Base-by-base conservation (phyloP, 139 green algal species). In the Chlorella ohadii region DNA sequence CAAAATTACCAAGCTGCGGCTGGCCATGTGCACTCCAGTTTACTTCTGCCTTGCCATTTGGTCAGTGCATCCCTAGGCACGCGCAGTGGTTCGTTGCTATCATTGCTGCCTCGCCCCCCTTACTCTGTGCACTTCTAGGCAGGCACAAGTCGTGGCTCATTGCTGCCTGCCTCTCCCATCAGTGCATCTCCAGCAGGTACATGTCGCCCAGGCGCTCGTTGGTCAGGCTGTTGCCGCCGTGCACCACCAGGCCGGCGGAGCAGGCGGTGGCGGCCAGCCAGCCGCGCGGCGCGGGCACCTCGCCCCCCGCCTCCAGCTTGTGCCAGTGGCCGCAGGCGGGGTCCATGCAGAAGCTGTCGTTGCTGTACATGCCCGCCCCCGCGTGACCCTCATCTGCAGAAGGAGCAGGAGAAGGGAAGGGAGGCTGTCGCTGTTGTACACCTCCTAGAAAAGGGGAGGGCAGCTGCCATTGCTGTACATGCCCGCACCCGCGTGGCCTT, bases 191-290 rank as follows among this genome's bases (percentile, higher is more conserved):
- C 67, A 90, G 74, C 41, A 80, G 59, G n/a, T 66, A 91, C 86
- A 93, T 88, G 72, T 93, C 89, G 0, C 51, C 80, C 56, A 89
- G 84, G 15, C 89, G 79, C 75, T 90, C 59, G 79, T 93, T 92
- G 72, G 72, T 70, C 0, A 12, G 31, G 38, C 74, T 84, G 71
- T 92, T 88, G n/a, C 89, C 89, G 16, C 89, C 89, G 59, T 92
- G 88, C 57, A 93, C 41, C 38, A 92, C 31, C 38, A 93, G 20
- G 4, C 84, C 88, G 3, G 66, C 65, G 15, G 38, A 22, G 15
- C 59, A 31, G 12, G 72, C 71, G 4, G 85, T 82, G 38, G 72
- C 44, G 0, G 89, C 89, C 65, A 92, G 86, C 89, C 89, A 93
- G 55, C 89, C 89, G 3, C 89, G 85, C 0, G 87, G 85, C 4